Base-by-base conservation (phyloP, 1,284 basidiomycete genomes). In the Melampsora larici-populina region DNA sequence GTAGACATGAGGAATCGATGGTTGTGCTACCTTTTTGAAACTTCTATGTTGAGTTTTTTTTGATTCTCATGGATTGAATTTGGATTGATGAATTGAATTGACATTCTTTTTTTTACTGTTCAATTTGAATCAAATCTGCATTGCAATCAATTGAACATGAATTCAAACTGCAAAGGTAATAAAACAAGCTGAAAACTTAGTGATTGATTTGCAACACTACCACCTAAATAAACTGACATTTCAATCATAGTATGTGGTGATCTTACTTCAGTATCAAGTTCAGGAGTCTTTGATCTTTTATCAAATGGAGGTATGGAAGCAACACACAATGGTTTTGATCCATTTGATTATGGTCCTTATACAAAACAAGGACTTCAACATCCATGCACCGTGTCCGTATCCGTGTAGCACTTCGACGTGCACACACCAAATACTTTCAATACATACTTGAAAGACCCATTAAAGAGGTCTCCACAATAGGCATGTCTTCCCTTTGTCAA, bases 11-110 rank as follows among this genome's bases (percentile, higher is more conserved):
- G 87, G 89, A 82, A 95, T 99, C 43, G 97, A 99, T 85, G 97
- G 97, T 18, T 97, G 95, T 87, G 96, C 96, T 7, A 97, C 89
- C 40, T 99, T 99, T 86, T 90, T 89, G 97, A 95, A 86, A 86
- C 89, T 79, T 87, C 89, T 82, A 92, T 91, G 93, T 94, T 82
- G 51, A 49, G 11, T 69, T 49, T 48, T 43, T 26, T 60, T 63
- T 11, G n/a, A n/a, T n/a, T n/a, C 70, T 24, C 17, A 36, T 36
- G 5, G 9, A 4, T 36, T 36, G 36, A 36, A n/a, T n/a, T n/a
- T 36, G 5, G 36, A 4, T 36, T 36, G 36, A 36, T 36, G 9
- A 36, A 9, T 36, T 9, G 3, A 9, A 4, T 36, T 3, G 36
- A 36, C 9, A 9, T 36, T 36, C 9, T 36, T 36, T 36, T 36